Evolutionary conservation across 345 rosid species (phyloP).

Genomic region (Corchorus olitorius): DNA sequence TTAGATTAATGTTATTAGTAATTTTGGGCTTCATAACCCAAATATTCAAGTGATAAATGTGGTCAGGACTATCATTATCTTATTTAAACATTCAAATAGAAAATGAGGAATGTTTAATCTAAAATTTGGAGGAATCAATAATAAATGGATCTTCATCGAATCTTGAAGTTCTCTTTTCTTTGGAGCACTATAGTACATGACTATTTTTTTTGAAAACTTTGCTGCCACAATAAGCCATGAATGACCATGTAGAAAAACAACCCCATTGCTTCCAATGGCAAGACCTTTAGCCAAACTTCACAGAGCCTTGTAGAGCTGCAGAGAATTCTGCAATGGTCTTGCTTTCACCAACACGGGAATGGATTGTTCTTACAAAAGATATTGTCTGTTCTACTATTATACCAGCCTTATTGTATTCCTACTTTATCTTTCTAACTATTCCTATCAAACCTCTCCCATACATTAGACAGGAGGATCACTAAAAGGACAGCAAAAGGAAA

Average conservation of each 20-base stretch:
- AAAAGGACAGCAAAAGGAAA: slow-evolving; percentile 61
- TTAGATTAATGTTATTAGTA: too few relatives aligned
- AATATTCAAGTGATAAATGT: too few relatives aligned
- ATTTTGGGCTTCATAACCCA: too few relatives aligned
- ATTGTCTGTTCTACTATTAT: slow-evolving; percentile 73
- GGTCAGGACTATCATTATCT: too few relatives aligned
- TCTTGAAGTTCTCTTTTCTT: too few relatives aligned
- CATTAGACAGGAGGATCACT: slow-evolving; percentile 73
- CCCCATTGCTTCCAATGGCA: slow-evolving; percentile 67
- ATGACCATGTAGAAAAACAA: slow-evolving; percentile 69
- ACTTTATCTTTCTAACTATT: slow-evolving; percentile 63
- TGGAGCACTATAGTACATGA: slow-evolving; percentile 71
- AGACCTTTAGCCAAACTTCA: slow-evolving; percentile 69
- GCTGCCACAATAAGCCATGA: slow-evolving; percentile 69
- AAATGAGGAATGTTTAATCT: too few relatives aligned
- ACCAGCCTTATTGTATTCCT: slow-evolving; percentile 79
- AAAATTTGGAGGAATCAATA: too few relatives aligned
- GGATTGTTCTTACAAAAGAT: slow-evolving; percentile 80
- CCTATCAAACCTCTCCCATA: slow-evolving; percentile 76
- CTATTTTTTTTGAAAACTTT: too few relatives aligned
- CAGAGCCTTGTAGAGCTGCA: slow-evolving; percentile 53
- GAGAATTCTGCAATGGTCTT: slow-evolving; percentile 61
- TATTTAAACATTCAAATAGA: too few relatives aligned
- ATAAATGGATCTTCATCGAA: too few relatives aligned
- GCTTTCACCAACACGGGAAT: slow-evolving; percentile 68